Conservation (phyloP, 2,329 filamentous ascomycete species). For the Volutella citrinella region DNA sequence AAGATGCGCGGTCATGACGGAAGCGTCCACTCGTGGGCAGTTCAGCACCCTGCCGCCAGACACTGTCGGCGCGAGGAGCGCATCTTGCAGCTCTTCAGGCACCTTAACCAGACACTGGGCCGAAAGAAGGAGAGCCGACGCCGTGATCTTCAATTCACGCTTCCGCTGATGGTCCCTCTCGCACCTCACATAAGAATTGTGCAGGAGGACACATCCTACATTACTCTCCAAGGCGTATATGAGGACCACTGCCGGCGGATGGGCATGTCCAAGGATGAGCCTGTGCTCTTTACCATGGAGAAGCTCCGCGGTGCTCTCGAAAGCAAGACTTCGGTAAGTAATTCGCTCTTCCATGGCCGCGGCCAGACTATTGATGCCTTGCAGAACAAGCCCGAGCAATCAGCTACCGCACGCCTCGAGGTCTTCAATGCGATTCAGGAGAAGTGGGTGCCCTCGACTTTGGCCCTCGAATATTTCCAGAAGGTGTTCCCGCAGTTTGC, state of each 20-base stretch:
- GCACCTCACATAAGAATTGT: constrained; percentile 94
- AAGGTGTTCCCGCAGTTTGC: constrained; percentile 81
- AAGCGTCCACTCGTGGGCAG: constrained; percentile 92
- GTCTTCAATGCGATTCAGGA: constrained; percentile 94
- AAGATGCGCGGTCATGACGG: constrained; percentile 98
- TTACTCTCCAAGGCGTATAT: constrained; percentile 90
- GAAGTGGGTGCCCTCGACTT: constrained; percentile 80
- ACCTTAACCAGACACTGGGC: constrained; percentile 87
- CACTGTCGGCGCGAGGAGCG: constrained; percentile 93
- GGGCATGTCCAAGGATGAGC: constrained; percentile 89
- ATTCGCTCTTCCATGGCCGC: neutral
- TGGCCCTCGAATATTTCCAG: constrained; percentile 88
- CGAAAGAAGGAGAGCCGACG: constrained; percentile 95
- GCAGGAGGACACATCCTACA: constrained; percentile 91
- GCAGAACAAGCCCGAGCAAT: constrained; percentile 67
- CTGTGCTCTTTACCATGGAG: constrained; percentile 91
- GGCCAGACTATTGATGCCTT: constrained; percentile 9
- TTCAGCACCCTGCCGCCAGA: constrained; percentile 90
- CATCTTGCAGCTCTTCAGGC: constrained; percentile 92
- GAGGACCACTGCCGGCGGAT: constrained; percentile 92
- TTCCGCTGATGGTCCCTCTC: constrained; percentile 92
- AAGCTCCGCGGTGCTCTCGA: constrained; percentile 78
- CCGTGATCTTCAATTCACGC: constrained; percentile 91
- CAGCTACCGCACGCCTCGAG: constrained; percentile 73
- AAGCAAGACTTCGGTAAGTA: constrained; percentile 58